Evolutionary conservation across 306 rosid species (phyloP), one percentile per base, ranked within the genome.

Genomic region (Oxytropis ochrocephala): DNA sequence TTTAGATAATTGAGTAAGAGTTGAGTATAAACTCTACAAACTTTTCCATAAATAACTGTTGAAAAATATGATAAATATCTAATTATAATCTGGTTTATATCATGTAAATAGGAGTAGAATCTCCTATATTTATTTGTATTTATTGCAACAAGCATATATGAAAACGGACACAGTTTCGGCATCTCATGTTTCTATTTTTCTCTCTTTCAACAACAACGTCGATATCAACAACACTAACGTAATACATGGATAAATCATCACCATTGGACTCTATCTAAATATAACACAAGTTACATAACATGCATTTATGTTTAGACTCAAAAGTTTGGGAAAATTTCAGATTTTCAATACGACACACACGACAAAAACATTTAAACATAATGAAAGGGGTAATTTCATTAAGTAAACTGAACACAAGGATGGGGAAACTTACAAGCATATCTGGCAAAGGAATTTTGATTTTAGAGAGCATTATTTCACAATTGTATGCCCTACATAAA

Each of bases 391-490:
- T 41, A 9, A 69, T 54, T 55, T 44, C 76, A 68, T 29, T 5
- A 14, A 50, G 62, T 50, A 42, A 69, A 74, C 11, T 24, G 59
- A 74, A 67, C 27, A 62, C 18, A 52, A 33, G 51, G 70, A 64
- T 70, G 44, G 39, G 62, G 36, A 73, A 59, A 75, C 86, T 82
- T 75, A 82, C 86, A 66, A 82, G 83, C 86, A 82, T 82, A 13
- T 82, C 86, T 65, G 86, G 81, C 83, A 82, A 75, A 30, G 86
- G 86, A 70, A 82, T 82, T 71, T 82, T 82, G 76, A 82, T 60
- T 75, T 82, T 82, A 3, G 86, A 82, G 73, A 82, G 86, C 86
- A 82, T 82, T 70, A 82, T 82, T 61, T 82, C 86, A 71, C 86
- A 82, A 75, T 82, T 82, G 60, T 82, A 78, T 52, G 86, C 86